Base-by-base conservation (phyloP, 1,284 basidiomycete genomes). In the Cryptococcus floricola region DNA sequence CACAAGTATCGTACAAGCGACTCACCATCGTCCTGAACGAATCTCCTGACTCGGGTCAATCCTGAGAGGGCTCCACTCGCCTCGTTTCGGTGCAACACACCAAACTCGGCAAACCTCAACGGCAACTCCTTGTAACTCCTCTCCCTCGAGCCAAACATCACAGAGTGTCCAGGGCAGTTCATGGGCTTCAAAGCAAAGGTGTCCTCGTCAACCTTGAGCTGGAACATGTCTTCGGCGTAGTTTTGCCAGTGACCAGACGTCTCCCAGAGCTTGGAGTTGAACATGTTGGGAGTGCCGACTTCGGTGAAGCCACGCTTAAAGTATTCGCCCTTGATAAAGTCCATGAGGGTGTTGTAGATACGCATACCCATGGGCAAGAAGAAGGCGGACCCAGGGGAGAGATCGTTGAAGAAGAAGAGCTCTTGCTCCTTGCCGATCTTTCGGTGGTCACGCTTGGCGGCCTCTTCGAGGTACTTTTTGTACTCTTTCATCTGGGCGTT, bases 211-310 rank as follows among this genome's bases (percentile, higher is more conserved):
- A 98, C 80, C 61, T 91, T 87, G 54, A 98, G 85, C 42, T 81
- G 74, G 80, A 98, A 98, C 96, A 98, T 98, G 78, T 93, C 94
- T 59, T 98, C 94, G 70, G 88, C 85, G 81, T 96, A 96, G 78
- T 98, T 96, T 70, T 91, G 85, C 95, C 91, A 98, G 76, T 98
- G 96, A 6, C 96, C 96, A 0, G 95, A 98, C 1, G 91, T 94
- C 79, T 98, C 87, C 96, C 96, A 99, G 18, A 99, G 83, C 77
- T 98, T 97, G 58, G 85, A 84, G 82, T 96, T 86, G 83, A 85
- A 98, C 86, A 98, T 96, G 80, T 98, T 98, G 13, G 96, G 96
- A 12, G 95, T 91, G 68, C 97, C 96, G 65, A 98, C 93, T 67
- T 81, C 80, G 50, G 75, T 68, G 65, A 80, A 81, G 34, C 78